These are phyloP conservation scores for Lanmaoa pseudosensibilis DNA, from an alignment of 768 basidiomycete species.

Conservation along the genomic window DNA sequence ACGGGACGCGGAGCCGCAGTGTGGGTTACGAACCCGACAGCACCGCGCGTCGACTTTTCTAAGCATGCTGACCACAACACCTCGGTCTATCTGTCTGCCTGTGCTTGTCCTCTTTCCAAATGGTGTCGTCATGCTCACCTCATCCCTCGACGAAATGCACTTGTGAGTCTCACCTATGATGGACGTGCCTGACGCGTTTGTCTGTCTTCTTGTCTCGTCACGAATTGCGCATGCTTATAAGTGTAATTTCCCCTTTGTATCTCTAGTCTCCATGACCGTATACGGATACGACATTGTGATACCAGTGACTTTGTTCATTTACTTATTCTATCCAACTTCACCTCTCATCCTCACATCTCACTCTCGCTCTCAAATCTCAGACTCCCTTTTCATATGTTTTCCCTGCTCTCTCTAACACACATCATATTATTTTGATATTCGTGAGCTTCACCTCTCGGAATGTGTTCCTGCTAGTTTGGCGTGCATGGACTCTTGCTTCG, in stretches of 20 bases:
- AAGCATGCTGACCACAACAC: not conserved
- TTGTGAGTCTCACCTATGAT: conserved; percentile 21
- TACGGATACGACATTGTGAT: conserved; percentile 9
- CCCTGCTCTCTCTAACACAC: not conserved
- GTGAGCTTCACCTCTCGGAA: not conserved
- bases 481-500: not conserved
- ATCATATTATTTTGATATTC: not conserved
- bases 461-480: not conserved
- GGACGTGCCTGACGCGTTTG: conserved; percentile 1
- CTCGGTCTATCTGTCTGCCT: not conserved
- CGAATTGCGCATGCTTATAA: conserved; percentile 15
- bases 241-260: conserved; percentile 9
- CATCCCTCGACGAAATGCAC: not conserved
- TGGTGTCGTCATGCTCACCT: not conserved
- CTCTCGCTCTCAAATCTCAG: not conserved
- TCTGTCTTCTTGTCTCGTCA: not conserved
- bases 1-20: conserved; percentile 29
- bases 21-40: conserved; percentile 22
- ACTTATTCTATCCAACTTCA: not conserved
- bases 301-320: not conserved
- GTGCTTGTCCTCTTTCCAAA: not conserved
- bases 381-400: not conserved
- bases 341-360: not conserved
- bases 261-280: conserved; percentile 14
- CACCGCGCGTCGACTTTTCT: conserved; percentile 18